Percentiles rank a stretch among this genome's conserved stretches.
Conservation (phyloP, 2,329 filamentous ascomycete species). For the Trichoderma aggressivum region DNA sequence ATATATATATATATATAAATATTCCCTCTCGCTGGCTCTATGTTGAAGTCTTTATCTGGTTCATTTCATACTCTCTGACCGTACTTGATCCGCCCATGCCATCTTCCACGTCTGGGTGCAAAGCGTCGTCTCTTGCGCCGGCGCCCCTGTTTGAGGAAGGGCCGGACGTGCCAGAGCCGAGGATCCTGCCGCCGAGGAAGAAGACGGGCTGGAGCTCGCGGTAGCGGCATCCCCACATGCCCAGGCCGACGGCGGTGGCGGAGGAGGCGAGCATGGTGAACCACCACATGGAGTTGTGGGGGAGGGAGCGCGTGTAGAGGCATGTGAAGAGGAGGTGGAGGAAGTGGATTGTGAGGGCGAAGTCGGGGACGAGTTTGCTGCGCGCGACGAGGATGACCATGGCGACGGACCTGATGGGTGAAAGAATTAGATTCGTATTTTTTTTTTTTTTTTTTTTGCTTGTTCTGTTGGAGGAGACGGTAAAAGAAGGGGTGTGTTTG, state of each 20-base stretch:
- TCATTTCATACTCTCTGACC: conserved; percentile 66
- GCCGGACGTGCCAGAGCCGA: conserved; percentile 28
- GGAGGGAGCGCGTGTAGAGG: conserved; percentile 73
- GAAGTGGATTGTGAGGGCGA: conserved; percentile 83
- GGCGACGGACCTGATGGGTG: conserved; percentile 64
- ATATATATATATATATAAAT: not conserved
- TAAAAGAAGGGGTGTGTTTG: too few relatives aligned
- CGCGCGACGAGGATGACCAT: conserved; percentile 81
- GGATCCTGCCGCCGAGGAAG: conserved; percentile 63
- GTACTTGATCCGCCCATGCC: conserved; percentile 25
- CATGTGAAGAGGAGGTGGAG: conserved; percentile 75
- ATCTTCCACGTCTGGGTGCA: conserved; percentile 40
- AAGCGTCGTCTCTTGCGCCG: conserved; percentile 24
- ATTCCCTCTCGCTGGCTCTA: not conserved
- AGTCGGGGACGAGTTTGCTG: conserved; percentile 92
- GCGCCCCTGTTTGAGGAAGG: conserved; percentile 26
- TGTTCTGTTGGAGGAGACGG: too few relatives aligned
- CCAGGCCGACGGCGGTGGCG: conserved; percentile 54
- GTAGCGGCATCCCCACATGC: conserved; percentile 89
- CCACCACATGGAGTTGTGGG: conserved; percentile 86
- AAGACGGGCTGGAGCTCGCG: conserved; percentile 84
- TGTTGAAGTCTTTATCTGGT: conserved; percentile 41
- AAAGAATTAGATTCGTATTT: not conserved
- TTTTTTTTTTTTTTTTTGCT: too few relatives aligned
- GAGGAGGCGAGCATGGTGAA: conserved; percentile 49